Evolutionary conservation across 768 basidiomycete genomes (phyloP).

Genomic region (Auriscalpium orientale): DNA sequence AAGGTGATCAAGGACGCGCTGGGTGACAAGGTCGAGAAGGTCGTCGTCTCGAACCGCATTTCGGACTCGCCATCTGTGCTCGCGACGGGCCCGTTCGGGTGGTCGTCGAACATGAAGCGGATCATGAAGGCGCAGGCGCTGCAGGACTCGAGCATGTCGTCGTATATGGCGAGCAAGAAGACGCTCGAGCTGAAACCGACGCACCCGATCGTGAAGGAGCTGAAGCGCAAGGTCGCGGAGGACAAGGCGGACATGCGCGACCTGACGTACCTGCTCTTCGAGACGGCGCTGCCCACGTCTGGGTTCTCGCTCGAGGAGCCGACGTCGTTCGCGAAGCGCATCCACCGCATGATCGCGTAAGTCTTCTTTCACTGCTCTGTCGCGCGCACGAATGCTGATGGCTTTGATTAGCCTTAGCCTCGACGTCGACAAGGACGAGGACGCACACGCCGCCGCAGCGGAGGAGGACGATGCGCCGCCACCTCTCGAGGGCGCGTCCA

Average conservation of each 20-base stretch:
- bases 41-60: slow-evolving; percentile 96
- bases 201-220: slow-evolving; percentile 92
- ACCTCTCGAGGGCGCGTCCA: slow-evolving; percentile 49
- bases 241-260: slow-evolving; percentile 98
- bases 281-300: slow-evolving; percentile 92
- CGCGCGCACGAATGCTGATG: slow-evolving; percentile 5
- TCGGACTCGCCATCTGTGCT: slow-evolving; percentile 93
- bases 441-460: slow-evolving; percentile 36
- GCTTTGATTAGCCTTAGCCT: slow-evolving; percentile 55
- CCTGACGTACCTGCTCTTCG: slow-evolving; percentile 91
- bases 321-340: slow-evolving; percentile 89
- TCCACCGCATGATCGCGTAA: slow-evolving; percentile 92
- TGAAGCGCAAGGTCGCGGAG: slow-evolving; percentile 90
- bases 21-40: slow-evolving; percentile 99
- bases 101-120: slow-evolving; percentile 99
- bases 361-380: slow-evolving; percentile 17
- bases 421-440: slow-evolving; percentile 59
- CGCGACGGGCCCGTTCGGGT: slow-evolving; percentile 98
- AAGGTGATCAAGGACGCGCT: slow-evolving; percentile 95
- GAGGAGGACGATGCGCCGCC: slow-evolving; percentile 42
- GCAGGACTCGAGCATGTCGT: slow-evolving; percentile 94
- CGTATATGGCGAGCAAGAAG: slow-evolving; percentile 99
- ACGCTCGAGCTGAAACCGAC: slow-evolving; percentile 91
- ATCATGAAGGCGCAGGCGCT: slow-evolving; percentile 99
- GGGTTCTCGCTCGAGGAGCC: slow-evolving; percentile 96